Evolutionary conservation across 2,329 filamentous ascomycete genomes (phyloP), one percentile per base, ranked within the genome.

Genomic region (Talaromyces rugulosus): DNA sequence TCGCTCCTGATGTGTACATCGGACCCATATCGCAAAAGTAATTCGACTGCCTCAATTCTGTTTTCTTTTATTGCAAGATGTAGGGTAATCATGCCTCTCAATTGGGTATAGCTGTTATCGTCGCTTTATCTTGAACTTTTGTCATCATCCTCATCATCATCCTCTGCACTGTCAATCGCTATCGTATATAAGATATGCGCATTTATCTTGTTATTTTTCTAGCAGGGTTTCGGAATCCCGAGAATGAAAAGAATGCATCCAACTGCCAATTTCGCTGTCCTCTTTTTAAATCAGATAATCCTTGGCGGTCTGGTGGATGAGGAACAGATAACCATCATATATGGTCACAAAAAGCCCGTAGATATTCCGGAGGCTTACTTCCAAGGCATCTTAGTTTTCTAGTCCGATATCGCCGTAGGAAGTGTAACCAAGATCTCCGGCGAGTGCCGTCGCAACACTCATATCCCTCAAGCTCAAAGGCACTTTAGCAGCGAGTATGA

Each of bases 381-480:
- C 28, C 12, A 61, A 53, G 18, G 5, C n/a, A 52, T 31, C 54
- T 14, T 31, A 12, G 33, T n/a, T 44, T 53, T 42, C 54, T 11
- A 57, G 34, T 3, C 33, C 54, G 36, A 60, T 55, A 2, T 56
- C 40, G n/a, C 53, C 54, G 28, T 61, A 58, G 12, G 54, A 61
- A 8, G n/a, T 33, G n/a, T 57, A 52, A 33, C 23, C 62, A 64
- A 7, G 64, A 62, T 30, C 55, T 36, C 18, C 50, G n/a, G 56
- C 56, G 4, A 68, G 63, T 8, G 60, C 63, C 16, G 63, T 33
- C 5, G 63, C 56, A 42, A 64, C 34, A 18, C 60, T 58, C 64
- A 69, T 63, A 53, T 69, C 67, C 44, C 42, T 33, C 4, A 68
- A 4, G 2, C 56, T 64, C 23, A 68, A 44, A 5, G 66, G 66